A percentile compares a stretch with the other conserved stretches of the same genome.
Evolutionary conservation across 2,329 filamentous ascomycete genomes (phyloP).

Genomic region (Dothistroma pini): DNA sequence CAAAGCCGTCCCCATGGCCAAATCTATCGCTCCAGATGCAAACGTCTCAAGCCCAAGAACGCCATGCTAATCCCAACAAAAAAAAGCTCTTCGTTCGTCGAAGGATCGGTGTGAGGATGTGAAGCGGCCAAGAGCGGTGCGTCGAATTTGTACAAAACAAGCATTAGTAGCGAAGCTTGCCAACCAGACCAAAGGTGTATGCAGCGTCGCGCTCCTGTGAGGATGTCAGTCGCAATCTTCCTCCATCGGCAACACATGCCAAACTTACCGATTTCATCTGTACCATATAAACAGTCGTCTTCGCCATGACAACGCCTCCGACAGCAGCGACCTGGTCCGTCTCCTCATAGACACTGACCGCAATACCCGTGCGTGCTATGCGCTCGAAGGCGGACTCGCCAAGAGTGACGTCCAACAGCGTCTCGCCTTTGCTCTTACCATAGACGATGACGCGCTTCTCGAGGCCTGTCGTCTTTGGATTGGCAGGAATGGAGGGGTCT

Average conservation of each 20-base stretch:
- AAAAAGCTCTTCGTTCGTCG: not conserved
- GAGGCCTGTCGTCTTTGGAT: constrained; percentile 47
- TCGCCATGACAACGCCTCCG: constrained; percentile 55
- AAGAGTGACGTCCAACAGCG: constrained; percentile 77
- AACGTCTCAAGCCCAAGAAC: not conserved
- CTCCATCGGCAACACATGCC: not conserved
- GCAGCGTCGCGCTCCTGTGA: constrained; percentile 47
- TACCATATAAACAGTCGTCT: constrained; percentile 62
- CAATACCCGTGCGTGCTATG: constrained; percentile 79
- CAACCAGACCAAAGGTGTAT: constrained; percentile 48
- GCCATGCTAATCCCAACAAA: constrained; percentile 1
- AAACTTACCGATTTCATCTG: constrained; percentile 40
- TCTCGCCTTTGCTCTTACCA: constrained; percentile 63
- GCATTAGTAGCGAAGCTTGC: constrained; percentile 47
- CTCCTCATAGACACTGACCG: constrained; percentile 79
- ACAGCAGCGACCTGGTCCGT: constrained; percentile 48
- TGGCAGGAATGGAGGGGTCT: constrained; percentile 34
- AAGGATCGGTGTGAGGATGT: not conserved
- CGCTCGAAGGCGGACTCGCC: constrained; percentile 81
- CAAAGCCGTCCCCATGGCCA: not conserved
- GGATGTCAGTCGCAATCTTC: not conserved
- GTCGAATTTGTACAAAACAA: constrained; percentile 1
- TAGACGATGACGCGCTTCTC: constrained; percentile 84
- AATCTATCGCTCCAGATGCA: not conserved
- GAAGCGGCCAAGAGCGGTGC: not conserved